Conservation (phyloP, 2,329 filamentous ascomycete genomes). For the Microcyclospora pomicola region DNA sequence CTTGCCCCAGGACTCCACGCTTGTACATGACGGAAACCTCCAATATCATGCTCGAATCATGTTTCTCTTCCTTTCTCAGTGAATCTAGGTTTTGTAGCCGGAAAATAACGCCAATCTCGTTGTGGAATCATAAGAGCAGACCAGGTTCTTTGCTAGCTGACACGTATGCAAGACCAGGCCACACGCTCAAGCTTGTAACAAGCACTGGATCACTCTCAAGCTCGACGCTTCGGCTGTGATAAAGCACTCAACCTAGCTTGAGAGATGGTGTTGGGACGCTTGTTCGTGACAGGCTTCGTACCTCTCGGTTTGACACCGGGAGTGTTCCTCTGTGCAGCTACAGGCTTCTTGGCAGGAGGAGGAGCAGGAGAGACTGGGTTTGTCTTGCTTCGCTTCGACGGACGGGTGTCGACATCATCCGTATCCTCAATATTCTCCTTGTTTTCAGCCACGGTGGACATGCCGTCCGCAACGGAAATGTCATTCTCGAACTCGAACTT, state of each 20-base stretch:
- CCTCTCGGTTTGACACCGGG: slow-evolving; percentile 22
- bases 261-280: slow-evolving; percentile 16
- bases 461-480: slow-evolving; percentile 12
- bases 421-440: slow-evolving; percentile 30
- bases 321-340: slow-evolving; percentile 8
- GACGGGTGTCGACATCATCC: slow-evolving; percentile 16
- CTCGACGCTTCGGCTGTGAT: slow-evolving; percentile 18
- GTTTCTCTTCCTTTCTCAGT: too few species aligned
- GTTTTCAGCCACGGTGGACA: slow-evolving; percentile 2
- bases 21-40: too few species aligned
- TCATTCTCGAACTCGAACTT: slow-evolving; percentile 27
- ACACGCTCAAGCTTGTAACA: neutral
- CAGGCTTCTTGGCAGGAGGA: neutral
- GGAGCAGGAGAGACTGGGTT: slow-evolving; percentile 2
- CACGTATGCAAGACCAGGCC: too few species aligned
- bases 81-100: too few species aligned
- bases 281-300: slow-evolving; percentile 8
- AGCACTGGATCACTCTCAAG: slow-evolving; percentile 1
- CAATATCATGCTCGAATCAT: too few species aligned
- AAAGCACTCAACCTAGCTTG: slow-evolving; percentile 19
- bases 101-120: too few species aligned
- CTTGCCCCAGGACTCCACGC: too few species aligned
- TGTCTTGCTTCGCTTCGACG: slow-evolving; percentile 17
- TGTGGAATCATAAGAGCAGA: too few species aligned
- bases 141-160: too few species aligned